Conservation (phyloP, 2,329 filamentous ascomycete species). For the Graphium sp. region DNA sequence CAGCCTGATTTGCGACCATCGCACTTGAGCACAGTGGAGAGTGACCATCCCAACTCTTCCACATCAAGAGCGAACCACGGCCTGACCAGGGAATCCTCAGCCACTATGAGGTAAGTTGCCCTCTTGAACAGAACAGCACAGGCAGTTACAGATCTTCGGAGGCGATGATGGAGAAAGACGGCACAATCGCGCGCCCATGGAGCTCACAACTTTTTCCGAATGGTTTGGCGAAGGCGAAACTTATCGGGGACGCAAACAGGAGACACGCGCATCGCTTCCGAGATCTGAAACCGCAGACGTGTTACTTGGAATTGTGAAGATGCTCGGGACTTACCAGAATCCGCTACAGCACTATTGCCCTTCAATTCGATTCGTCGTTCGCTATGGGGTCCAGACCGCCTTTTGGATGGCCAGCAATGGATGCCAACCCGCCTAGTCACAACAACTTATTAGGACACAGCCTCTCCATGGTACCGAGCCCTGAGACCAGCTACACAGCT, state of each 20-base stretch:
- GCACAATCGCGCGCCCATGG: too few relatives aligned
- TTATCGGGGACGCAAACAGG: too few relatives aligned
- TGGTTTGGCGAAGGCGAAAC: too few relatives aligned
- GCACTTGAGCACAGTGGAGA: constrained; percentile 10
- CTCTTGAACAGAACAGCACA: too few relatives aligned
- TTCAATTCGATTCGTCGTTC: constrained; percentile 33
- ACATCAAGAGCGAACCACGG: too few relatives aligned
- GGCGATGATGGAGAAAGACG: too few relatives aligned
- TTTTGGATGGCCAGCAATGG: constrained; percentile 31
- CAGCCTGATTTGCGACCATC: constrained; percentile 1
- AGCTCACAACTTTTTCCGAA: too few relatives aligned
- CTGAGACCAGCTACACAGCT: constrained; percentile 30
- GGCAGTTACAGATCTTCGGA: too few relatives aligned
- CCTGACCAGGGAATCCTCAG: constrained; percentile 3
- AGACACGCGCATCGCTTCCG: too few relatives aligned
- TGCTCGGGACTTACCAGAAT: neutral
- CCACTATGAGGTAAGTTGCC: constrained; percentile 18
- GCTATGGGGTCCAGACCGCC: constrained; percentile 31
- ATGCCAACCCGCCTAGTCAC: constrained; percentile 1
- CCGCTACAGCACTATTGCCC: constrained; percentile 24
- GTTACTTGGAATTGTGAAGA: constrained; percentile 3
- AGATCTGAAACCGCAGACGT: too few relatives aligned
- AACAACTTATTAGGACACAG: constrained; percentile 24
- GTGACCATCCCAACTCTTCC: constrained; percentile 12
- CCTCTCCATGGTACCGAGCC: constrained; percentile 23